Conservation (phyloP, 2,329 filamentous ascomycete species). For the Trichophyton rubrum region DNA sequence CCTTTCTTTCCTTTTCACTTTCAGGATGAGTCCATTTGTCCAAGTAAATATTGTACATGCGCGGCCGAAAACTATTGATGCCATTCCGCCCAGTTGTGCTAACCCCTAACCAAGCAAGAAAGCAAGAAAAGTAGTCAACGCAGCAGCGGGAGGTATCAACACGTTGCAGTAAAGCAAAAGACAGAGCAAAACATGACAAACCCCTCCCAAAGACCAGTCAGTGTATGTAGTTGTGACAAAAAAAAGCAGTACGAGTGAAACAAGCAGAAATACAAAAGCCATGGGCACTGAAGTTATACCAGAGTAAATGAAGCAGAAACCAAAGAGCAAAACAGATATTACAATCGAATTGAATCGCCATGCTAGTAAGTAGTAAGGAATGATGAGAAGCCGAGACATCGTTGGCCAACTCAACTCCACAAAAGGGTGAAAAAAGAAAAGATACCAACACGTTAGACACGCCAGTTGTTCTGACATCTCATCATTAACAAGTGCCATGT, state of each 20-base stretch:
- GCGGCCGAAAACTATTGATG: background rate
- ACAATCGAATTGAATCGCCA: background rate
- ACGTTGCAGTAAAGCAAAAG: background rate
- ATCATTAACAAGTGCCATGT: too few species aligned
- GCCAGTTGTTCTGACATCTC: background rate
- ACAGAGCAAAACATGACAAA: background rate
- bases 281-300: too few species aligned
- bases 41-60: conserved; percentile 4
- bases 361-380: background rate
- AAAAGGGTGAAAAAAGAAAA: background rate
- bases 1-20: background rate
- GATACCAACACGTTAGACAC: background rate
- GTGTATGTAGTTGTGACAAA: conserved; percentile 1
- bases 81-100: background rate
- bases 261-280: background rate
- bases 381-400: background rate
- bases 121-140: background rate
- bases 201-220: conserved; percentile 1
- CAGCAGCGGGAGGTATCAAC: background rate
- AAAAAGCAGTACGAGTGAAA: background rate
- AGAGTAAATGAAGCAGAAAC: background rate
- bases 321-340: background rate
- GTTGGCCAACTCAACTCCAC: background rate
- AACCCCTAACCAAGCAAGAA: background rate
- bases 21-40: background rate